A percentile compares a stretch with the other conserved stretches of the same genome.
These are phyloP conservation scores for Auricularia heimuer DNA, from an alignment of 768 basidiomycete genomes.

Conservation along the genomic window DNA sequence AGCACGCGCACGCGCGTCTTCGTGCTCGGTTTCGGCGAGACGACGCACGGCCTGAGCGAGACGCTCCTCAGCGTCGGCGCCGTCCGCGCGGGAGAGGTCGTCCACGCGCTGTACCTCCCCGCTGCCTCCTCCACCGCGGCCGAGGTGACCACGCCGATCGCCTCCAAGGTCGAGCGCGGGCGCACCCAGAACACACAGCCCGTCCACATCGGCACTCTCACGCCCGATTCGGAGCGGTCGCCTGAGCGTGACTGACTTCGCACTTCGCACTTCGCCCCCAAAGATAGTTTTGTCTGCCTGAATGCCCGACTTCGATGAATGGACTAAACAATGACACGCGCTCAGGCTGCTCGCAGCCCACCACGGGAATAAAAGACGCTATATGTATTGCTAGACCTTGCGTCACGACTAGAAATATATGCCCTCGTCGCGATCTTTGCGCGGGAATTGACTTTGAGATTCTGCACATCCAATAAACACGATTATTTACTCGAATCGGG, in stretches of 20 bases:
- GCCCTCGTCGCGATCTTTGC: no score
- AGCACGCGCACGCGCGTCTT: constrained; percentile 19
- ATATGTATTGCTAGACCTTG: no score
- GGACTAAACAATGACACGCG: no score
- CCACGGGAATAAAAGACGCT: no score
- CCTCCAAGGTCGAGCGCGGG: background rate
- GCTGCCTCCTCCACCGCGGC: background rate
- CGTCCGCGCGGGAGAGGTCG: constrained; percentile 36
- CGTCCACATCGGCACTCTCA: background rate
- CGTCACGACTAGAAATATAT: no score
- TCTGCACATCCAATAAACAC: no score
- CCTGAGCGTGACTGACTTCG: background rate
- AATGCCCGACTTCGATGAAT: no score
- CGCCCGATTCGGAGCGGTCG: background rate
- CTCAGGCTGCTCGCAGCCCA: no score
- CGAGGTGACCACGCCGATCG: background rate
- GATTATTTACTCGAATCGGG: no score
- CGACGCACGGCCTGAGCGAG: constrained; percentile 32
- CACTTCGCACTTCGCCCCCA: background rate
- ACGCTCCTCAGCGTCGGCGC: constrained; percentile 38
- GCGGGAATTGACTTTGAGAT: no score
- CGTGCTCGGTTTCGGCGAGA: constrained; percentile 28
- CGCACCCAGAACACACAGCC: background rate
- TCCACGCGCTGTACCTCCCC: constrained; percentile 24
- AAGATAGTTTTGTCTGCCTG: no score